Percentiles rank a stretch among this genome's conserved stretches.
These are phyloP conservation scores for Crithidia expoeki DNA, from an alignment of 208 protist species.

Conservation along the genomic window DNA sequence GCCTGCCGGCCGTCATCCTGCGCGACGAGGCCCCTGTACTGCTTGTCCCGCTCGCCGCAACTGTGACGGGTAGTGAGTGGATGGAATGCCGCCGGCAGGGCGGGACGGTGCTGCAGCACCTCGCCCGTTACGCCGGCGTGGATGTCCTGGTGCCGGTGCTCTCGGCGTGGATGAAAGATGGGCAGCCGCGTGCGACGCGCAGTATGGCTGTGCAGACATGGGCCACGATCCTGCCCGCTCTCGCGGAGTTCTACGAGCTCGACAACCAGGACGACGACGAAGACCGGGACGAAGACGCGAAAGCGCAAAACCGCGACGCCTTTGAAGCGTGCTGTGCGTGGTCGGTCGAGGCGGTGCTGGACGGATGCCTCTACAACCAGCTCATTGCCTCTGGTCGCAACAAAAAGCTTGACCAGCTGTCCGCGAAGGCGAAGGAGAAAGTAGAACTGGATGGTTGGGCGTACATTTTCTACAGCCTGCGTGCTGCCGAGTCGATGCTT, in stretches of 20 bases:
- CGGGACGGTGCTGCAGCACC: conserved; percentile 60
- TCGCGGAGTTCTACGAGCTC: conserved; percentile 35
- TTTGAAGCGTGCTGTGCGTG: conserved; percentile 67
- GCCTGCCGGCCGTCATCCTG: conserved; percentile 79
- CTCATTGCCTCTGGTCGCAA: conserved; percentile 34
- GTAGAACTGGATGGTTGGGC: conserved; percentile 73
- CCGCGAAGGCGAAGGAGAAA: conserved; percentile 54
- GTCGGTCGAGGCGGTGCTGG: conserved; percentile 63
- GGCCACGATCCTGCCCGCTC: conserved; percentile 67
- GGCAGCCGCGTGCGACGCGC: conserved; percentile 49
- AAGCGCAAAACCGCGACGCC: conserved; percentile 32
- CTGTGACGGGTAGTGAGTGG: conserved; percentile 67
- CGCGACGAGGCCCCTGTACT: conserved; percentile 79
- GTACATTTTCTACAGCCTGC: conserved; percentile 82
- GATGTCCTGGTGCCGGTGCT: conserved; percentile 81
- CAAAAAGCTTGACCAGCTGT: conserved; percentile 32
- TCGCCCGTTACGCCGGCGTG: conserved; percentile 71
- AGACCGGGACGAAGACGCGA: conserved; percentile 12
- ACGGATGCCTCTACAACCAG: conserved; percentile 73
- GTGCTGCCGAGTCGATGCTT: conserved; percentile 69
- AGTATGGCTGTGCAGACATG: conserved; percentile 74
- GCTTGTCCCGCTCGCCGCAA: conserved; percentile 73
- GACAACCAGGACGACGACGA: conserved; percentile 17
- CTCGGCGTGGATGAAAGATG: conserved; percentile 52
- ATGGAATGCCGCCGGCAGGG: conserved; percentile 59